Base-by-base conservation (phyloP, 148 eudicot species). In the Amaranthus palmeri region DNA sequence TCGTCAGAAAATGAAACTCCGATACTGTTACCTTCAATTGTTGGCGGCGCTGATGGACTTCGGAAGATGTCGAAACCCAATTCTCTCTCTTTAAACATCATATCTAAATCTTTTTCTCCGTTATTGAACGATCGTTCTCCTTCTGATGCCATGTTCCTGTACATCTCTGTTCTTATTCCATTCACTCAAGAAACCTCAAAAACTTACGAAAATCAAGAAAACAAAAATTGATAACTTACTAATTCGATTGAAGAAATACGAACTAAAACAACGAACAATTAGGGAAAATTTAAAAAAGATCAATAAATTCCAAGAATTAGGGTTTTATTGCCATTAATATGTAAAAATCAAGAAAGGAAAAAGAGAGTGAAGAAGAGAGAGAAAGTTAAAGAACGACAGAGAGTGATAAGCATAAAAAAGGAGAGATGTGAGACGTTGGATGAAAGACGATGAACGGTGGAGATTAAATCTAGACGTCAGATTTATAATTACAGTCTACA, bases 11-110 rank as follows among this genome's bases (percentile, higher is more conserved):
- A 80, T 12, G 82, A 51, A 0, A 85, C 93, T 10, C 87, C 87
- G 5, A 78, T 17, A 87, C n/a, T 52, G 90, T 83, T 25, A 49
- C 92, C 90, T 55, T 87, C 95, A 2, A 91, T 72, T 0, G 88
- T 91, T 14, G 97, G 95, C 40, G 95, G 97, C 48, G 95, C 97
- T 14, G 97, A 91, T 9, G 90, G 92, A 51, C 95, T 89, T 0
- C 95, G 79, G 54, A 79, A 83, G 72, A 83, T 72, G 61, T 80
- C 87, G 68, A 72, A 62, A 17, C 82, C 85, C 54, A 84, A 69
- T 53, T 82, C 90, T 54, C 73, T 72, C 56, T 80, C 87, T 66
- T 72, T 77, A 13, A 78, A 72, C 77, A 86, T 58, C 50, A 82
- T 59, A 68, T 81, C 85, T 47, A 79, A 65, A n/a, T 82, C 82